Base-by-base conservation (phyloP, 371 early-diverging fungal genomes). In the Rhizopus microsporus region DNA sequence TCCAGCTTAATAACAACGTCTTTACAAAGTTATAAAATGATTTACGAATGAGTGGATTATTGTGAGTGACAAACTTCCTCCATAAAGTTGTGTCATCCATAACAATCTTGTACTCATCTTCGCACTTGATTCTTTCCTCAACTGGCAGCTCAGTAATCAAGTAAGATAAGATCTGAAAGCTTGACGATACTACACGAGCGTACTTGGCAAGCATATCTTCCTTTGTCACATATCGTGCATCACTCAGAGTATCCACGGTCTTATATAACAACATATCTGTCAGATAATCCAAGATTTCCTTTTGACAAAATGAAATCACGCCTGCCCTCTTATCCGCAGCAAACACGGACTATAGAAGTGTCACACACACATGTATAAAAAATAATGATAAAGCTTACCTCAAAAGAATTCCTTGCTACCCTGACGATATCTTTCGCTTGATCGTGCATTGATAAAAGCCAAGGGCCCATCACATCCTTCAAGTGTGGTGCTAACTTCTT, bases 131-230 rank as follows among this genome's bases (percentile, higher is more conserved):
- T 30, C 74, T 65, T 32, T 77, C 74, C 8, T 69, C 74, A 9
- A 66, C 29, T 3, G 78, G 58, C 10, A 86, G 54, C 13, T 58
- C 64, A 2, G 71, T 78, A 37, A 82, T 72, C n/a, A 86, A 59
- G 57, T 80, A 75, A 8, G 78, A 78, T 43, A 84, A 33, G 23
- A 80, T 62, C 30, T 79, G 75, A 30, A 86, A 69, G 7, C 81
- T 68, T 30, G 81, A 72, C 0, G 84, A 62, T 1, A 86, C 75
- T 4, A 86, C 81, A 50, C 87, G 76, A 1, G 78, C 79, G 56
- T 82, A 87, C 37, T 86, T 84, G 15, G 84, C 63, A 3, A 63
- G 66, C 85, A 83, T 84, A 29, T 88, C 89, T 54, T 86, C 87
- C 52, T 77, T 74, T 6, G 84, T 74, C 9, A 77, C 83, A 72